Base-by-base conservation (phyloP, 2,329 filamentous ascomycete species). In the Beauveria sp. region DNA sequence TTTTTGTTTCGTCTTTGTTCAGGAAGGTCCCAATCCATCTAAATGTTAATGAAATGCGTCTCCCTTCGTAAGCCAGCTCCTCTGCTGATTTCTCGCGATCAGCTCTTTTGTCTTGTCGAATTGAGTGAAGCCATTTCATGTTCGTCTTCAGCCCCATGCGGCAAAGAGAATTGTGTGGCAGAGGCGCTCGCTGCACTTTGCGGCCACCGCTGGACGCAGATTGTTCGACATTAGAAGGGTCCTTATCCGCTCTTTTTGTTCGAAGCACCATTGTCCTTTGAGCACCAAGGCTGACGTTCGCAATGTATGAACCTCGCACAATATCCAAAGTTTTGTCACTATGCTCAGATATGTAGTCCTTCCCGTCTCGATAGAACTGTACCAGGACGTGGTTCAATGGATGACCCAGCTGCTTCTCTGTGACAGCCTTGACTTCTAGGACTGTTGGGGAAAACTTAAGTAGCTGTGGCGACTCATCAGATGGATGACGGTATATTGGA, bases 321-420 rank as follows among this genome's bases (percentile, higher is more conserved):
- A 99, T 94, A 71, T 99, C 94, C 26, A 99, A 79, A 0, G 93
- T 96, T 76, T 99, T 99, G 72, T 99, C 94, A 44, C 91, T 96
- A 70, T 99, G 94, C 71, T 99, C 94, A 0, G 91, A 94, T 64
- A 99, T 99, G 71, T 91, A 91, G 74, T 99, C 94, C 53, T 84
- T 85, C 3, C 93, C 91, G 66, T 83, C 82, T n/a, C 94, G 90
- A 70, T 99, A 99, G 62, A 92, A 84, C 70, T 99, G 94, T 51
- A 99, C 96, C 53, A 99, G 77, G 1, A 87, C 92, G 71, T 99
- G 94, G 69, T 99, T 99, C 47, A 99, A 75, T 1, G 84, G 77
- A 68, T 97, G 94, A 0, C 90, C 88, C 1, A 96, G 80, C 18
- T 84, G 77, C 61, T 82, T 79, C 71, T 96, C 91, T 0, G 91